These are phyloP conservation scores for Colletotrichum navitas DNA, from an alignment of 2,329 filamentous ascomycete species.

Conservation along the genomic window DNA sequence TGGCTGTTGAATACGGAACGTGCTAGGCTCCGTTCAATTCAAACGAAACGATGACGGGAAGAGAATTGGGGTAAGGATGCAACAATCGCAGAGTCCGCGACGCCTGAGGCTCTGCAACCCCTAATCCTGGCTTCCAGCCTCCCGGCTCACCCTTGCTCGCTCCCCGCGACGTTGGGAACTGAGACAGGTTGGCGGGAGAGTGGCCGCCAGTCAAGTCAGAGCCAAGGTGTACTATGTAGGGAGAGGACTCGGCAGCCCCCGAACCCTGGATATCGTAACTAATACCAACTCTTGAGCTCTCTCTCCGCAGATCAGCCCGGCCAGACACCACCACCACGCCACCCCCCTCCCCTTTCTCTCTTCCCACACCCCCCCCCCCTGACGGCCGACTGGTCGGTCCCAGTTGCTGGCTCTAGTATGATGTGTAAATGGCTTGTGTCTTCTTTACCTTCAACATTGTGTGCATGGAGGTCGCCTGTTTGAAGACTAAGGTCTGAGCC, in stretches of 20 bases:
- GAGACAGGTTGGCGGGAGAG: constrained; percentile 39
- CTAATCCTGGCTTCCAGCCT: constrained; percentile 25
- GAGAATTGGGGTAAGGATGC: constrained; percentile 33
- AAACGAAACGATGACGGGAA: constrained; percentile 41
- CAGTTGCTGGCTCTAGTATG: constrained; percentile 40
- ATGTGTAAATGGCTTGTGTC: constrained; percentile 38
- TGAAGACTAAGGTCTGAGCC: constrained; percentile 39
- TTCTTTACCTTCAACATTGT: constrained; percentile 36
- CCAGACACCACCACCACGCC: constrained; percentile 13
- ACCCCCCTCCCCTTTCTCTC: not conserved
- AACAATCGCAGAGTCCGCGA: constrained; percentile 30
- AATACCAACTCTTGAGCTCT: constrained; percentile 21
- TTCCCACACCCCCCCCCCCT: not conserved
- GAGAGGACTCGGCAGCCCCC: constrained; percentile 36
- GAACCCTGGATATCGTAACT: constrained; percentile 42
- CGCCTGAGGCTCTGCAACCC: constrained; percentile 26
- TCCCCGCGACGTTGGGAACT: constrained; percentile 39
- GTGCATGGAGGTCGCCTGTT: constrained; percentile 37
- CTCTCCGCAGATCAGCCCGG: constrained; percentile 36
- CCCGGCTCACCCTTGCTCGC: constrained; percentile 33
- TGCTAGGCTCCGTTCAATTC: constrained; percentile 35
- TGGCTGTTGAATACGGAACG: constrained; percentile 27
- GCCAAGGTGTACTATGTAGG: constrained; percentile 30
- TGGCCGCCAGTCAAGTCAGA: constrained; percentile 40
- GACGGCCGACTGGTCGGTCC: constrained; percentile 30